phyloP scores from a whole-genome alignment of 1,139 yeast species.

The Geotrichum candidum region DNA sequence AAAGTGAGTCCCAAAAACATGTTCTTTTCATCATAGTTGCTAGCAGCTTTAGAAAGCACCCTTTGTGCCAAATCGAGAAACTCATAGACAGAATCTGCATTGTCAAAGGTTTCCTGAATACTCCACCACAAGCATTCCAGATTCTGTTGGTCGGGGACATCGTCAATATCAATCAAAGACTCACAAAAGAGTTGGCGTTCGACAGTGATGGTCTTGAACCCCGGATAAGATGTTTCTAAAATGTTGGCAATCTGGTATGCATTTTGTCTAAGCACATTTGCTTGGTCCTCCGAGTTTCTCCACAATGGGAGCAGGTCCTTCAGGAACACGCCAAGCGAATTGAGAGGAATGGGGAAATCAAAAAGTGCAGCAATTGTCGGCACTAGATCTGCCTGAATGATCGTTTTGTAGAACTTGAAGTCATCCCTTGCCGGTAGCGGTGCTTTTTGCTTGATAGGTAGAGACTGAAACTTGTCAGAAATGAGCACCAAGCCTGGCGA shows the following conservation, averaged over 20 bases:
- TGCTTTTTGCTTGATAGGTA: slow-evolving; percentile 16
- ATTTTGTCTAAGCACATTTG: slow-evolving; percentile 52
- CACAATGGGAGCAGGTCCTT: slow-evolving; percentile 52
- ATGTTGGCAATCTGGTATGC: slow-evolving; percentile 48
- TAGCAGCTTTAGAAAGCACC: slow-evolving; percentile 57
- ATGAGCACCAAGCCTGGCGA: slow-evolving; percentile 72
- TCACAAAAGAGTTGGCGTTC: slow-evolving; percentile 20
- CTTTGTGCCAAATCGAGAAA: slow-evolving; percentile 39
- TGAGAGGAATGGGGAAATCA: slow-evolving; percentile 78
- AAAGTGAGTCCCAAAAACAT: slow-evolving; percentile 35
- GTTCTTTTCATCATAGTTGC: slow-evolving; percentile 58
- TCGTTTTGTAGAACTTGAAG: slow-evolving; percentile 47
- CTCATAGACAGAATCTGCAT: slow-evolving; percentile 5
- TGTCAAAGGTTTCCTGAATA: slow-evolving; percentile 9
- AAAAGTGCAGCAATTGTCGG: slow-evolving; percentile 74
- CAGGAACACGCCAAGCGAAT: slow-evolving; percentile 72
- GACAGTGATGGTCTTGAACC: slow-evolving; percentile 16
- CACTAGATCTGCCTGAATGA: slow-evolving; percentile 82
- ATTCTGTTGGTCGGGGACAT: slow-evolving; percentile 26
- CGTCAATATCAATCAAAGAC: slow-evolving; percentile 19
- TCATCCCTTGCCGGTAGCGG: slow-evolving; percentile 44
- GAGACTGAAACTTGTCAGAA: slow-evolving; percentile 50
- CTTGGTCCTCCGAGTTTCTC: slow-evolving; percentile 32
- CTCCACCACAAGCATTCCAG: slow-evolving; percentile 24
- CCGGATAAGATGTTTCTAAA: slow-evolving; percentile 22